Base-by-base conservation (phyloP, 2,329 filamentous ascomycete species). In the Apiospora hydei region DNA sequence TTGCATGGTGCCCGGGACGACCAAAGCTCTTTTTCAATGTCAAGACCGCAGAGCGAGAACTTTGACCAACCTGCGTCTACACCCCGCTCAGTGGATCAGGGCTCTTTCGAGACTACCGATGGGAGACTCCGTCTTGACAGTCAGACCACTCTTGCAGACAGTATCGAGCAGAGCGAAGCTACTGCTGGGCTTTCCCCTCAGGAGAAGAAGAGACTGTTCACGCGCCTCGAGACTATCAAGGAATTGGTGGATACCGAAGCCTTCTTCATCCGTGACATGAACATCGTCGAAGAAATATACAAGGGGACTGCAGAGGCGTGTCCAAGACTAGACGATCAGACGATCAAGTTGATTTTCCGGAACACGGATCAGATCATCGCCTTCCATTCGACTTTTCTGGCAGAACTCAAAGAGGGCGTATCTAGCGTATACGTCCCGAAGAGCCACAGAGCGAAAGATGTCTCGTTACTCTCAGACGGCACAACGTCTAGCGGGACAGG, bases 231-330 rank as follows among this genome's bases (percentile, higher is more conserved):
- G 80, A 91, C 97, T 67, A 92, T 98, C 77, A 95, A 96, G 79
- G 96, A 99, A 82, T 86, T 99, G 49, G 89, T 98, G 66, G 95
- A 98, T 78, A 99, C 96, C 0, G 96, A 99, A 80, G 91, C 94
- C 67, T 91, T 92, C 7, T 98, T 97, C 82, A 91, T 97, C 71
- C 91, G 94, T 75, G 96, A 99, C 81, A 96, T 99, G 94, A 98
- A 95, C 80, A 96, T 99, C 70, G 93, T 98, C 2, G 94, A 97
- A 78, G 95, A 98, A 79, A 98, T 99, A 71, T 99, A 98, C 86
- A 97, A 97, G 82, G 95, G 94, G 61, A 98, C 96, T 0, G 94
- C 94, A 0, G 91, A 93, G 76, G 93, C 93, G 14, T 95, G 93
- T 71, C 90, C 94, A 11, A 90, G 94, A 74, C 88, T 98, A 41